Percentiles rank a stretch among this genome's conserved stretches.
These are phyloP conservation scores for Cochlearia excelsa DNA, from an alignment of 345 rosid species.

Conservation along the genomic window DNA sequence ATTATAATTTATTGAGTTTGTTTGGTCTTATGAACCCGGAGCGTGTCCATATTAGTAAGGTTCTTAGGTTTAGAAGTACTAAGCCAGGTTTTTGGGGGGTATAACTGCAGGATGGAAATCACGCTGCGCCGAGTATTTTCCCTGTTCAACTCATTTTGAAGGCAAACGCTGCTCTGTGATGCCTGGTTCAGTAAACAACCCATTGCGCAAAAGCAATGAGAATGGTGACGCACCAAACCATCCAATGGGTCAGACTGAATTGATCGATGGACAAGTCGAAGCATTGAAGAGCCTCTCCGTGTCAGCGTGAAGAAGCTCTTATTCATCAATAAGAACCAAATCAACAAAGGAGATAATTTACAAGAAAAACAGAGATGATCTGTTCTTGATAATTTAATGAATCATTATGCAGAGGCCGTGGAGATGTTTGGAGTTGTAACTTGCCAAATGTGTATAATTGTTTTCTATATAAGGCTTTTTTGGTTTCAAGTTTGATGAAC, in stretches of 20 bases:
- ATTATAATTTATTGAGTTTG: conserved; percentile 9
- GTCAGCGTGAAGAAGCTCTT: conserved; percentile 29
- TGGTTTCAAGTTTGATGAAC: conserved; percentile 27
- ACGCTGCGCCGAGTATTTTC: conserved; percentile 65
- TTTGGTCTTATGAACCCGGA: not conserved
- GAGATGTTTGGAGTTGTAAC: conserved; percentile 33
- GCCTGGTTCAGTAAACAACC: conserved; percentile 48
- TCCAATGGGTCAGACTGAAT: conserved; percentile 38
- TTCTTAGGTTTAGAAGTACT: conserved; percentile 7
- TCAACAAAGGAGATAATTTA: conserved; percentile 14
- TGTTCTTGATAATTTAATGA: conserved; percentile 11
- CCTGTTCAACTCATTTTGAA: conserved; percentile 71
- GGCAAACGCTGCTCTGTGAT: conserved; percentile 63
- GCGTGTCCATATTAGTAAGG: conserved; percentile 1
- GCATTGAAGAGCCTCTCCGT: conserved; percentile 56
- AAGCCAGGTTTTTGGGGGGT: not conserved
- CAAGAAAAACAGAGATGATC: conserved; percentile 22
- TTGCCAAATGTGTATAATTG: conserved; percentile 40
- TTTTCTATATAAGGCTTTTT: conserved; percentile 35
- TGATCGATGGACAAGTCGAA: conserved; percentile 73
- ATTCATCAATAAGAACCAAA: conserved; percentile 22
- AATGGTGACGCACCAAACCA: conserved; percentile 51
- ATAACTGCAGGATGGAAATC: conserved; percentile 77
- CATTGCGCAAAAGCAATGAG: conserved; percentile 40
- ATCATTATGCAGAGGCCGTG: conserved; percentile 15